These are phyloP conservation scores for Ogataea thermomethanolica DNA, from an alignment of 805 yeast species.

Conservation along the genomic window DNA sequence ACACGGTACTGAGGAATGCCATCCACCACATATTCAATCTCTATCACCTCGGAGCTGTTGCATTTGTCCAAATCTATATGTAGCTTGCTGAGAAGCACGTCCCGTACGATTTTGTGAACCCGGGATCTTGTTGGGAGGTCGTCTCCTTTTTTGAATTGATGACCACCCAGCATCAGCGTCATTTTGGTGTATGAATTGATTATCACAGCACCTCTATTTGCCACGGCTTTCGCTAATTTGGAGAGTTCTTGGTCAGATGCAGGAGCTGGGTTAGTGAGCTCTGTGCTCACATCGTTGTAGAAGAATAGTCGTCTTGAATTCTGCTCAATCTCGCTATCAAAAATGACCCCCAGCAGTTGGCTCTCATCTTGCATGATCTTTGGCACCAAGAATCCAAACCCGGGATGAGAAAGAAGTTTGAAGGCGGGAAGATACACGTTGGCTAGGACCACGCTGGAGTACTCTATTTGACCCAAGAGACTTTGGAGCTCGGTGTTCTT, in stretches of 20 bases:
- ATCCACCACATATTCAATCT: constrained; percentile 42
- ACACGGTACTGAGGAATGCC: constrained; percentile 81
- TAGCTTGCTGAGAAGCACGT: constrained; percentile 21
- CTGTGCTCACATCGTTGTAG: constrained; percentile 17
- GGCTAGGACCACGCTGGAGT: constrained; percentile 55
- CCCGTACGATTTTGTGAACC: constrained; percentile 21
- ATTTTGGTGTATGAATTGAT: constrained; percentile 55
- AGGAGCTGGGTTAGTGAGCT: constrained; percentile 5
- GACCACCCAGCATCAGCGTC: constrained; percentile 91
- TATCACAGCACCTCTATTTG: constrained; percentile 16
- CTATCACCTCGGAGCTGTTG: constrained; percentile 23
- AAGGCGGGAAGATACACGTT: constrained; percentile 58
- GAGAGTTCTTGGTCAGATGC: constrained; percentile 10
- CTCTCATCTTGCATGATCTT: constrained; percentile 40
- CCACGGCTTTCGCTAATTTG: constrained; percentile 16
- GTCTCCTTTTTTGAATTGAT: constrained; percentile 15
- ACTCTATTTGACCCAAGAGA: constrained; percentile 29
- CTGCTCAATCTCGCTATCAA: constrained; percentile 80
- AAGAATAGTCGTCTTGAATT: constrained; percentile 35
- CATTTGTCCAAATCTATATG: constrained; percentile 18
- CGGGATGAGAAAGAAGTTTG: constrained; percentile 42
- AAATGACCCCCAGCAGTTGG: constrained; percentile 77
- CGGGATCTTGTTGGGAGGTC: constrained; percentile 24
- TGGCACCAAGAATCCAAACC: constrained; percentile 92
- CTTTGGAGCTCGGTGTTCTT: constrained; percentile 10